Evolutionary conservation across 352 stramenopile genomes (phyloP).

Genomic region (Bremia lactucae): DNA sequence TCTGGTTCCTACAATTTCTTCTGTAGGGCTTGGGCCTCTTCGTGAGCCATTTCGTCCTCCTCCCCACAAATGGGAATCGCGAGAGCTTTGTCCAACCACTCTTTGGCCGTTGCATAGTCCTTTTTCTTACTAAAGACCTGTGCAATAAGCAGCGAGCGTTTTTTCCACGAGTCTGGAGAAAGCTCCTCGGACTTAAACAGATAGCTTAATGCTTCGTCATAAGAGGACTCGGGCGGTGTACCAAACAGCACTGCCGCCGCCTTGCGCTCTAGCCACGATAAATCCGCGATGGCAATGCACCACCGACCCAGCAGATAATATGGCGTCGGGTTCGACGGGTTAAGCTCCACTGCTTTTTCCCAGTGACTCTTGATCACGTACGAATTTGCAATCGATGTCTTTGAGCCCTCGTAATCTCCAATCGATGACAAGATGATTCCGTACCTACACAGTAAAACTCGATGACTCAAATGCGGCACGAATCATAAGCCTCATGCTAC

Average conservation of each 20-base stretch:
- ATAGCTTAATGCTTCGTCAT: conserved; percentile 68
- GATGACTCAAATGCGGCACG: too few species aligned
- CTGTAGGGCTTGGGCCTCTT: conserved; percentile 54
- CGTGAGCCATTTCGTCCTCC: conserved; percentile 59
- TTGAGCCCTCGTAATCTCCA: conserved; percentile 81
- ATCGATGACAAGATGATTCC: conserved; percentile 79
- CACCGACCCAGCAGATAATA: conserved; percentile 74
- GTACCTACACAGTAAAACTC: conserved; percentile 35
- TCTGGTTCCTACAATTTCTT: conserved; percentile 30
- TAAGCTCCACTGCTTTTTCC: conserved; percentile 65
- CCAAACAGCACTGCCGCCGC: conserved; percentile 73
- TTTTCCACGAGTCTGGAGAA: conserved; percentile 70
- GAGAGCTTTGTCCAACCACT: conserved; percentile 66
- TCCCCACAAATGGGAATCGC: conserved; percentile 39
- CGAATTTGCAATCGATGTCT: conserved; percentile 75
- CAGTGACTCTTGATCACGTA: conserved; percentile 73
- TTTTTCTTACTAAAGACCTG: conserved; percentile 79
- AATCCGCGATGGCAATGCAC: conserved; percentile 76
- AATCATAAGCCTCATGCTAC: background rate
- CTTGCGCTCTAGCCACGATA: conserved; percentile 82
- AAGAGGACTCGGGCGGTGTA: conserved; percentile 66
- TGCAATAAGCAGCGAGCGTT: conserved; percentile 71
- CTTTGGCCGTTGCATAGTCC: conserved; percentile 43
- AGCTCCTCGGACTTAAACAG: conserved; percentile 72
- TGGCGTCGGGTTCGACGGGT: conserved; percentile 58